Percentiles rank a stretch among this genome's conserved stretches.
Evolutionary conservation across 2,329 filamentous ascomycete genomes (phyloP).

Genomic region (Colletotrichum spaethianum): DNA sequence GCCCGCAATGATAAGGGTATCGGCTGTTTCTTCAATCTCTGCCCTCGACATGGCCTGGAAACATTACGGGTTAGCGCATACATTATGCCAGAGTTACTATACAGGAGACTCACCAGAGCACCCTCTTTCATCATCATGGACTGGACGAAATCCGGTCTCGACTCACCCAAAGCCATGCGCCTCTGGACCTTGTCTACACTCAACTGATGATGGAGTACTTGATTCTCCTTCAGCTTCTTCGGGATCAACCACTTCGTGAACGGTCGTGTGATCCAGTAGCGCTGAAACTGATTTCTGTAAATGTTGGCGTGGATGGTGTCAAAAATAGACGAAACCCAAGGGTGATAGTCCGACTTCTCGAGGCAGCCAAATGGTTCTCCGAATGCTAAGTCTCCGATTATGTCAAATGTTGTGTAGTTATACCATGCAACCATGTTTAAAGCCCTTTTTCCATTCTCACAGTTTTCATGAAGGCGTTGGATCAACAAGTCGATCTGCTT

Average conservation of each 20-base stretch:
- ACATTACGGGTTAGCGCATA: fast-evolving
- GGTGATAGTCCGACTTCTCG: constrained; percentile 45
- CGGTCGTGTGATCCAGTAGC: constrained; percentile 8
- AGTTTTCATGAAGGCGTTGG: constrained; percentile 46
- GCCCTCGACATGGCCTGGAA: constrained; percentile 33
- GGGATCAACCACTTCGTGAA: constrained; percentile 22
- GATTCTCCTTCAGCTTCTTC: constrained; percentile 14
- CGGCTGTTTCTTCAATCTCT: constrained; percentile 37
- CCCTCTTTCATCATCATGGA: constrained; percentile 42
- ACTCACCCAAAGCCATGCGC: constrained; percentile 39
- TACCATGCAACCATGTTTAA: constrained; percentile 36
- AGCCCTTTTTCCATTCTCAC: constrained; percentile 13
- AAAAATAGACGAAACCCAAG: constrained; percentile 48
- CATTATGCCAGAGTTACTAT: fast-evolving
- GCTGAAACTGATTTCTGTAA: constrained; percentile 20
- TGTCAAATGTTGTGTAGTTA: constrained; percentile 49
- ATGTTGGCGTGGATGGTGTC: constrained; percentile 15
- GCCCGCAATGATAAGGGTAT: constrained; percentile 53
- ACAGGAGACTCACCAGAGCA: constrained; percentile 12
- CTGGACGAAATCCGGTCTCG: constrained; percentile 43
- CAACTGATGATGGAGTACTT: constrained; percentile 17
- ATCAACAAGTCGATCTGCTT: constrained; percentile 50
- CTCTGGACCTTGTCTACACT: constrained; percentile 22
- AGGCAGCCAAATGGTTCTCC: constrained; percentile 50
- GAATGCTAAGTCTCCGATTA: constrained; percentile 50